Base-by-base conservation (phyloP, 139 green algal genomes). In the Coelastrella sp. region DNA sequence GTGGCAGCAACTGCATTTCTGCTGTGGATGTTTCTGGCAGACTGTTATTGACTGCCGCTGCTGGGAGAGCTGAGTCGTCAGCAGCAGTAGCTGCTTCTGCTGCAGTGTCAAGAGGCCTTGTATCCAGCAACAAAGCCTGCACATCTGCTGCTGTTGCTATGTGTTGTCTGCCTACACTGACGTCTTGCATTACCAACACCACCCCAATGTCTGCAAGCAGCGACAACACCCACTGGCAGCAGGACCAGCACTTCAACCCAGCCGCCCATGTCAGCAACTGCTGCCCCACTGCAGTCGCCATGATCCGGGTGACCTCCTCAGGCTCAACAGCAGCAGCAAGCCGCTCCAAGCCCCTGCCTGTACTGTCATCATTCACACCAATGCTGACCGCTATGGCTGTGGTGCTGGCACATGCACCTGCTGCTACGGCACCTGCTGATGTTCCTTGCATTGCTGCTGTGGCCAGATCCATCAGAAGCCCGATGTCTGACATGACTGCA, bases 261-360 rank as follows among this genome's bases (percentile, higher is more conserved):
- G 5, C 66, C 10, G 25, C 20, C 84, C 84, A 88, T 5, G 24
- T 17, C 19, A 88, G 84, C 84, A 88, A n/a, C 66, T 88, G 84
- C 49, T 81, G 66, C 61, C 84, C 84, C 19, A 88, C 49, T n/a
- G 49, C 59, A 11, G 84, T 27, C 11, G 84, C 84, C 84, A 88
- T 99, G 10, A 91, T 98, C n/a, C 57, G 97, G 17, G 98, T 99
- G 91, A 96, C 94, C 82, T 97, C 97, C 15, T 87, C 56, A 20
- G 20, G 49, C 0, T 84, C 66, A 8, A 90, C 94, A 91, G 58
- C 96, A 49, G 82, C 65, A 0, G 91, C 91, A 14, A 74, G 97
- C 20, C 56, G 60, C 19, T 27, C 65, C 27, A 20, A 89, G 0
- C 58, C 90, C 24, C 70, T 60, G 22, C 80, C 91, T 57, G 63